Evolutionary conservation across 164 flowering plant species (phyloP).

Genomic region (Berberis thunbergii): DNA sequence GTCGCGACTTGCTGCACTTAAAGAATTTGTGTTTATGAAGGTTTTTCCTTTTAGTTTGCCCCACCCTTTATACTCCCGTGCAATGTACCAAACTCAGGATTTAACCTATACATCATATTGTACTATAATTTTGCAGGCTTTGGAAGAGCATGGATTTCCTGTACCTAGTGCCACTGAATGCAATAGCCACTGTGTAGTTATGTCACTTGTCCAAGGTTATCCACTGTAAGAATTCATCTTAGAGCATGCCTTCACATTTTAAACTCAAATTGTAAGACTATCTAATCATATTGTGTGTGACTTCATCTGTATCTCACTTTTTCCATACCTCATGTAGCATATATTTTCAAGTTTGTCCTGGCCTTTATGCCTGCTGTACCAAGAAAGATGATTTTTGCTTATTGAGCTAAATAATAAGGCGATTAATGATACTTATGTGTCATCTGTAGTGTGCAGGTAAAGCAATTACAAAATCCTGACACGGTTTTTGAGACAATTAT

Average conservation of each 20-base stretch:
- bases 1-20: slow-evolving; percentile 91
- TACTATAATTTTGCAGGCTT: slow-evolving; percentile 39
- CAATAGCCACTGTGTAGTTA: slow-evolving; percentile 91
- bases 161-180: slow-evolving; percentile 90
- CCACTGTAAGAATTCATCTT: slow-evolving; percentile 66
- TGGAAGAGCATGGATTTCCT: slow-evolving; percentile 81
- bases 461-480: slow-evolving; percentile 75
- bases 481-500: slow-evolving; percentile 68
- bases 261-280: too few species aligned
- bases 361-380: too few species aligned
- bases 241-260: background rate
- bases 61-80: background rate
- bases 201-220: slow-evolving; percentile 89
- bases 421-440: background rate
- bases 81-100: background rate
- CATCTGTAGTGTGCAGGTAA: slow-evolving; percentile 76
- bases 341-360: too few species aligned
- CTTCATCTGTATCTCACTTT: too few species aligned
- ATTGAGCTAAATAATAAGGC: background rate
- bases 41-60: slow-evolving; percentile 17
- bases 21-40: slow-evolving; percentile 98
- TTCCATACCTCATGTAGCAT: too few species aligned
- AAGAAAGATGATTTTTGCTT: background rate
- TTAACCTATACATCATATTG: too few species aligned
- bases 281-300: too few species aligned